Base-by-base conservation (phyloP, 2,329 filamentous ascomycete genomes). In the Ophiostoma ulmi region DNA sequence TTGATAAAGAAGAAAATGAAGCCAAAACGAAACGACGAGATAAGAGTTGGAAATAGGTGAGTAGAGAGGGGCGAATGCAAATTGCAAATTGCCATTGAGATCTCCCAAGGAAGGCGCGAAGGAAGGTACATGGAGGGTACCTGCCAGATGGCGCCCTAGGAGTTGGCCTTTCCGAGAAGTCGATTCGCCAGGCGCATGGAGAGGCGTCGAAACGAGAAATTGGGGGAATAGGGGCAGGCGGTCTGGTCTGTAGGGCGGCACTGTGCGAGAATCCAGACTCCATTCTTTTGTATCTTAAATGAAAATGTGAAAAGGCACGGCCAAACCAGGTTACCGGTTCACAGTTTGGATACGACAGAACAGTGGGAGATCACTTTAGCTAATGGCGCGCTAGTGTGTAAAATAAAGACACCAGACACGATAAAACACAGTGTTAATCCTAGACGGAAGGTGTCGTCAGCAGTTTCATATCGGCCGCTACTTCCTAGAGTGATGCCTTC, bases 391-490 rank as follows among this genome's bases (percentile, higher is more conserved):
- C 52, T 58, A 58, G n/a, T 58, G 52, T n/a, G n/a, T 55, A n/a
- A n/a, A 55, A 55, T 22, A 22, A 55, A 58, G 52, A n/a, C 52
- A 58, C 5, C 11, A 26, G n/a, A 58, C 20, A n/a, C 8, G 3
- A 58, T 22, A 58, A 58, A 58, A 58, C 22, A 58, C 52, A 58
- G 52, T 26, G 52, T 55, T 58, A 58, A 22, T 58, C 22, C 13
- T 6, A 26, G 52, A 58, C 52, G 52, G 52, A 58, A 48, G 44
- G 52, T 58, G 52, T 58, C 52, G 52, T 58, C 52, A 58, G 52
- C 52, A 58, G 52, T 58, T 58, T 58, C 52, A 58, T 26, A 10
- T 22, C n/a, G 52, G 52, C 17, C 52, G 52, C 48, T 58, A n/a
- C 52, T 58, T 58, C 52, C 48, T 26, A 17, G 22, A 58, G 52